A percentile compares a stretch with the other conserved stretches of the same genome.
Conservation (phyloP, 2,329 filamentous ascomycete species). For the Ophiocordyceps sinensis region DNA sequence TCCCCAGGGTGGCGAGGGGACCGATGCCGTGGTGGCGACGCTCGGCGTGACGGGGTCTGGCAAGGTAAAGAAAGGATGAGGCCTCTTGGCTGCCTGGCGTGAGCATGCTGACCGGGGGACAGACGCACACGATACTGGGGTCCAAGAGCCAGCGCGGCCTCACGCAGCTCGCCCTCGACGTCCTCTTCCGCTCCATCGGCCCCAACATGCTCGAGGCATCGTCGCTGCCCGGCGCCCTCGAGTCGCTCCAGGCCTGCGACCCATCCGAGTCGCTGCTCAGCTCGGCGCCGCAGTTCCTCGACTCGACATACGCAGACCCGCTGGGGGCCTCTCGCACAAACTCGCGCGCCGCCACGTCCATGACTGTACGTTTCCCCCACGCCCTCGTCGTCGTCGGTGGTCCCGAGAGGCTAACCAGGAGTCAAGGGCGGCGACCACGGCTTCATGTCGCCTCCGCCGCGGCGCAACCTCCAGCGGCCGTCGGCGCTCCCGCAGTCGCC, state of each 20-base stretch:
- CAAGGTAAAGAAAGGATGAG: conserved; percentile 45
- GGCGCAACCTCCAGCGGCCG: conserved; percentile 51
- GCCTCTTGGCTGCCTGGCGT: not conserved
- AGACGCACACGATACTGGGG: conserved; percentile 94
- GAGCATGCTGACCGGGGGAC: conserved; percentile 1
- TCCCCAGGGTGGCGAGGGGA: conserved; percentile 56
- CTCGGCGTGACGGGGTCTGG: conserved; percentile 90
- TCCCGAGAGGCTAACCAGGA: conserved; percentile 8
- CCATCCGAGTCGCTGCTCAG: conserved; percentile 67
- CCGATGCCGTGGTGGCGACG: conserved; percentile 82
- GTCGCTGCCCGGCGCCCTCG: conserved; percentile 46
- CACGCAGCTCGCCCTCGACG: conserved; percentile 81
- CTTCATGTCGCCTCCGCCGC: conserved; percentile 33
- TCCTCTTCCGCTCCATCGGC: conserved; percentile 72
- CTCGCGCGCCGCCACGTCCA: conserved; percentile 55
- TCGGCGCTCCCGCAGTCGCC: conserved; percentile 61
- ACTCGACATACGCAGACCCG: conserved; percentile 58
- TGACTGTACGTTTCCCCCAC: conserved; percentile 39
- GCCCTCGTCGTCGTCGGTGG: conserved; percentile 16
- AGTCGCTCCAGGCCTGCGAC: conserved; percentile 64
- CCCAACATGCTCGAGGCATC: conserved; percentile 52
- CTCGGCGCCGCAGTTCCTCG: conserved; percentile 62
- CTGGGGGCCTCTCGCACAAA: conserved; percentile 39
- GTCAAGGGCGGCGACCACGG: conserved; percentile 34
- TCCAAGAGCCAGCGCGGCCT: conserved; percentile 75